A percentile compares a stretch with the other conserved stretches of the same genome.
Evolutionary conservation across 2,329 filamentous ascomycete species (phyloP).

Genomic region (Madurella fahalii): DNA sequence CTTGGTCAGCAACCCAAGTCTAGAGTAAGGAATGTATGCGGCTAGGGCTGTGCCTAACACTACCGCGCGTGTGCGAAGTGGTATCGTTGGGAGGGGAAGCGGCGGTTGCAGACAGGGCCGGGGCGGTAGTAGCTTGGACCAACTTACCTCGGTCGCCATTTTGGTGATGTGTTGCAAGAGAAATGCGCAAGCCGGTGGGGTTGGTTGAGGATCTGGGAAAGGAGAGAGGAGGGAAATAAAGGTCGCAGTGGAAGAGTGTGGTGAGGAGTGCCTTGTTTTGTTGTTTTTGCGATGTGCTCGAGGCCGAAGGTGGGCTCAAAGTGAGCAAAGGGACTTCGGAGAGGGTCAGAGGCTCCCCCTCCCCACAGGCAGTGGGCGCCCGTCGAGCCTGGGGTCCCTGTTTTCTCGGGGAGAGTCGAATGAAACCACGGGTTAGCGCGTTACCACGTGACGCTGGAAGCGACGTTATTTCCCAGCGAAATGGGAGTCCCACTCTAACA

Average conservation of each 20-base stretch:
- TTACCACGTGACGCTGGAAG: slow-evolving; percentile 20
- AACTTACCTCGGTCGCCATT: slow-evolving; percentile 33
- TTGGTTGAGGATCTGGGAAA: slow-evolving; percentile 4
- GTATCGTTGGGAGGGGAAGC: slow-evolving; percentile 12
- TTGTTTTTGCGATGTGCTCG: slow-evolving; percentile 23
- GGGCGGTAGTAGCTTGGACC: neutral
- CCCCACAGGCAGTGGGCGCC: slow-evolving; percentile 17
- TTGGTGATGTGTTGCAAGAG: slow-evolving; percentile 18
- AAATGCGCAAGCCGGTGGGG: neutral
- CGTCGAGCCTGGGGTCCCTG: slow-evolving; percentile 21
- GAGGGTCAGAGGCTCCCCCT: slow-evolving; percentile 22
- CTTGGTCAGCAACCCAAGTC: slow-evolving; percentile 24
- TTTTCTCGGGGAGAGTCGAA: slow-evolving; percentile 20
- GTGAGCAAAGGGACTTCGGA: slow-evolving; percentile 25
- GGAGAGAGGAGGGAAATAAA: slow-evolving; percentile 6
- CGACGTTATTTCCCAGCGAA: slow-evolving; percentile 18
- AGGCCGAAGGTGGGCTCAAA: slow-evolving; percentile 21
- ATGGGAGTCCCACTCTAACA: slow-evolving; percentile 22
- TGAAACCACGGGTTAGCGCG: slow-evolving; percentile 16
- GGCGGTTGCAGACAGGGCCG: slow-evolving; percentile 9
- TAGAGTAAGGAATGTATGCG: neutral
- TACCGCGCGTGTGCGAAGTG: slow-evolving; percentile 7
- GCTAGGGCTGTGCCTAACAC: neutral
- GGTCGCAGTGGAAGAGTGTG: slow-evolving; percentile 1
- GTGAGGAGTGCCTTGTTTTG: slow-evolving; percentile 14